Evolutionary conservation across 2,329 filamentous ascomycete species (phyloP), one percentile per base, ranked within the genome.

Genomic region (Ramichloridium luteum): DNA sequence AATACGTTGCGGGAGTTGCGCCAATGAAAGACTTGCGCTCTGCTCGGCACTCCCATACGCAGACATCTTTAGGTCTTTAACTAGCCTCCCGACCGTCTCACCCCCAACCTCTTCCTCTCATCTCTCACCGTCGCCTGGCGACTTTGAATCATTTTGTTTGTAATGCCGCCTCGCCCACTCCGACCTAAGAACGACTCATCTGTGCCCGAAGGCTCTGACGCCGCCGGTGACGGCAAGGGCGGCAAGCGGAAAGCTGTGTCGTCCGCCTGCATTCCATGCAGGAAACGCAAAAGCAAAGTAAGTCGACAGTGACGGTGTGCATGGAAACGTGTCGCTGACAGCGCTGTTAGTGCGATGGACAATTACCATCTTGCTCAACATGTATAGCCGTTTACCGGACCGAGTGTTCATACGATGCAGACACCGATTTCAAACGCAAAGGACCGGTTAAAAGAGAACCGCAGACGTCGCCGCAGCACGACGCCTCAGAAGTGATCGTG

Each of bases 331-430:
- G n/a, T n/a, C n/a, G 20, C 38, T 40, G 23, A 37, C 35, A 18
- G 12, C 22, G 42, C 16, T 22, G 16, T 25, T 40, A 68, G 64
- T 69, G 66, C 45, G 65, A 70, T 48, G 64, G 65, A 20, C 51
- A 54, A 17, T 49, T 56, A 9, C 65, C 65, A 18, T 48, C 58
- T 5, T 70, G 66, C 48, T 63, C 63, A 13, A 67, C 65, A 8
- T 69, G 66, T 41, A 57, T 54, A 6, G 61, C 62, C 13, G 64
- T 69, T 6, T 69, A 68, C 47, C 55, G 59, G 31, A 66, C 63
- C 8, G 54, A 62, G 25, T 70, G 66, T 48, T 49, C 42, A 39
- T 69, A 68, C 48, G 65, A 68, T 41, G 52, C 55, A 13, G 62
- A 66, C 38, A 61, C 55, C 40, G 64, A 67, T 39, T 60, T 58